phyloP scores from a whole-genome alignment of 148 eudicot species.

The Fallopia convolvulus region DNA sequence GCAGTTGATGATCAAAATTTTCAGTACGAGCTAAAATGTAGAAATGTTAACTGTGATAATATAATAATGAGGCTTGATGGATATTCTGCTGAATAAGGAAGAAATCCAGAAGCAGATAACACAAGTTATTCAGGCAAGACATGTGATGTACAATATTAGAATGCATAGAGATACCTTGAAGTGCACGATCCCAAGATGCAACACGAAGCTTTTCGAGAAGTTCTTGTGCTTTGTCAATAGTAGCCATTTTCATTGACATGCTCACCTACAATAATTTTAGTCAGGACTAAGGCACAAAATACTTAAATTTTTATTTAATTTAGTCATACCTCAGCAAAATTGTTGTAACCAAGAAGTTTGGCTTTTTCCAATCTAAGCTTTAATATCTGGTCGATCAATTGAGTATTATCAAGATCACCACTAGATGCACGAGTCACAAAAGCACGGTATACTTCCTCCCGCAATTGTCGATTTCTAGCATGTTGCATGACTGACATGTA shows the following conservation, averaged over 20 bases:
- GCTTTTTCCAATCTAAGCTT: slow-evolving; percentile 89
- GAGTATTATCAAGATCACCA: slow-evolving; percentile 88
- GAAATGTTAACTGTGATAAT: neutral
- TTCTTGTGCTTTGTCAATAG: slow-evolving; percentile 83
- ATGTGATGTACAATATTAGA: neutral
- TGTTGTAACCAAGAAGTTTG: slow-evolving; percentile 84
- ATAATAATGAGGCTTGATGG: neutral
- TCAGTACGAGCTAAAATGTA: neutral
- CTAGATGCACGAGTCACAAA: slow-evolving; percentile 87
- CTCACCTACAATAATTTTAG: slow-evolving; percentile 55
- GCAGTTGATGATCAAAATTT: neutral
- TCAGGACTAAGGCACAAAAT: slow-evolving; percentile 5
- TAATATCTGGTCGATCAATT: slow-evolving; percentile 72
- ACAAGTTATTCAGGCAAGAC: neutral
- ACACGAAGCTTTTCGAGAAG: slow-evolving; percentile 85
- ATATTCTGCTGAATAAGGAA: neutral
- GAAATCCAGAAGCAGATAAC: neutral
- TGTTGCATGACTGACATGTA: slow-evolving; percentile 90
- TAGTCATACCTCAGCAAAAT: slow-evolving; percentile 79
- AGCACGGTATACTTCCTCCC: slow-evolving; percentile 94
- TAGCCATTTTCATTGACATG: slow-evolving; percentile 99
- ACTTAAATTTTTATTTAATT: neutral
- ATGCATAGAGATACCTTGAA: slow-evolving; percentile 45
- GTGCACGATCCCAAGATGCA: slow-evolving; percentile 95
- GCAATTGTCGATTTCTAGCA: slow-evolving; percentile 68